Conservation (phyloP, 257 asterid species). For the Mitragyna speciosa region DNA sequence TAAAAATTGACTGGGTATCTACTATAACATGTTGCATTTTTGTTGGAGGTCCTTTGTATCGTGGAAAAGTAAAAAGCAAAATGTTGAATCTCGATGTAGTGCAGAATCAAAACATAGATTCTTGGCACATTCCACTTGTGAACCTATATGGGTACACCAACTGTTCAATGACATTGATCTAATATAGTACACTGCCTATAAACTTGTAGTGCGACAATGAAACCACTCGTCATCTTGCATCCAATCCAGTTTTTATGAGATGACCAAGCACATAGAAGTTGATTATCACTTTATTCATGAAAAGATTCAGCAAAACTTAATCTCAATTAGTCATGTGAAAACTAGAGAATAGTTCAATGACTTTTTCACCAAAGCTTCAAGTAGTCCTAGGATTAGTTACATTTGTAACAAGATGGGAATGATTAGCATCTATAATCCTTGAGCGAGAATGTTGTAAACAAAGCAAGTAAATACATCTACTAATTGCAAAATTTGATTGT, state of each 20-base stretch:
- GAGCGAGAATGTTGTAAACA: not conserved
- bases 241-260: not conserved
- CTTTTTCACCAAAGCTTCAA: not conserved
- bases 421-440: too few relatives aligned
- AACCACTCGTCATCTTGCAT: not conserved
- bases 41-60: too few relatives aligned
- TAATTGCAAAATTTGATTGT: not conserved
- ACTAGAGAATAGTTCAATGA: not conserved
- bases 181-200: not conserved
- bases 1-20: not conserved
- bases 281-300: not conserved
- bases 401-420: too few relatives aligned
- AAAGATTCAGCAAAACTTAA: not conserved
- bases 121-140: too few relatives aligned
- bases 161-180: not conserved
- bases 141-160: too few relatives aligned
- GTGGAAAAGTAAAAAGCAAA: not conserved
- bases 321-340: not conserved
- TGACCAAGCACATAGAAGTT: too few relatives aligned
- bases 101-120: too few relatives aligned
- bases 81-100: too few relatives aligned
- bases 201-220: not conserved
- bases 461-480: not conserved
- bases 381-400: too few relatives aligned
- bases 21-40: not conserved